A percentile compares a stretch with the other conserved stretches of the same genome.
Conservation (phyloP, 176 grass and related monocot genomes). For the Hsuehochloa calcarea region DNA sequence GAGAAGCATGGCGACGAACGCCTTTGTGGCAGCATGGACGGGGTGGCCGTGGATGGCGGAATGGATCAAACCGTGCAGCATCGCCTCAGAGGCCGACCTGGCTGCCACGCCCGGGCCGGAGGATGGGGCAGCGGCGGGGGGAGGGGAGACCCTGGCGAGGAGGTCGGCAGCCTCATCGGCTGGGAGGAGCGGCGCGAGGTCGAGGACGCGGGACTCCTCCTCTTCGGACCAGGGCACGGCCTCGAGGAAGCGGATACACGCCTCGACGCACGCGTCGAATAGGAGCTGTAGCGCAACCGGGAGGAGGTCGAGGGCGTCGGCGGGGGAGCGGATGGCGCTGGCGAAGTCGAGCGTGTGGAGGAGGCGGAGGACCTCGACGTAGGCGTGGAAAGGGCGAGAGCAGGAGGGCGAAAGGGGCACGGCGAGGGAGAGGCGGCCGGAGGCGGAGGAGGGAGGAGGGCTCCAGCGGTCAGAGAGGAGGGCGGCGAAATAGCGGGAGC, state of each 20-base stretch:
- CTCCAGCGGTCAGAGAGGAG: conserved; percentile 55
- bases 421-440: neutral
- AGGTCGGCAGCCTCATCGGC: conserved; percentile 50
- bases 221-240: conserved; percentile 64
- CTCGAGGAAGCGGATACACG: conserved; percentile 67
- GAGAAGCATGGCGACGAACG: conserved; percentile 83
- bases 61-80: conserved; percentile 71
- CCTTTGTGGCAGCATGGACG: conserved; percentile 59
- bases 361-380: conserved; percentile 56
- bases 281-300: conserved; percentile 59
- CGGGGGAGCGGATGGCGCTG: conserved; percentile 32
- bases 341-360: conserved; percentile 70
- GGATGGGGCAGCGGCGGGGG: neutral
- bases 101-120: neutral
- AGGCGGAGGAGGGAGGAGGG: conserved; percentile 24
- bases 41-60: conserved; percentile 70
- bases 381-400: conserved; percentile 45
- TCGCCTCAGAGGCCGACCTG: conserved; percentile 43
- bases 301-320: conserved; percentile 59
- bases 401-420: neutral
- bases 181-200: conserved; percentile 57
- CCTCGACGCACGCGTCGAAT: conserved; percentile 60
- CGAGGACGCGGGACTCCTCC: conserved; percentile 49
- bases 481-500: conserved; percentile 58
- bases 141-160: conserved; percentile 39